Base-by-base conservation (phyloP, 192 early-diverging fungal species). In the Gaertneriomyces semiglobifer region DNA sequence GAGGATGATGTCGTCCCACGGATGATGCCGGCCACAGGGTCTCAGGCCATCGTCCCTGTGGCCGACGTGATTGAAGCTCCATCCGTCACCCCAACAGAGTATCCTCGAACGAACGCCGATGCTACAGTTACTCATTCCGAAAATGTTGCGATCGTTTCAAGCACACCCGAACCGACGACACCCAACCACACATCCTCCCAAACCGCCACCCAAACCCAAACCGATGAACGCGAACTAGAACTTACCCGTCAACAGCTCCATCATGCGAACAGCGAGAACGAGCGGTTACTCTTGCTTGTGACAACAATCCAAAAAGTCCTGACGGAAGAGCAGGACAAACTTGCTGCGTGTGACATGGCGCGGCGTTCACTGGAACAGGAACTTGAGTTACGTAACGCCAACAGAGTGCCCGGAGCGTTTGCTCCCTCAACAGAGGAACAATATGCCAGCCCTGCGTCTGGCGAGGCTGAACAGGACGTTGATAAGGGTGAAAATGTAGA, bases 271-370 rank as follows among this genome's bases (percentile, higher is more conserved):
- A 52, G n/a, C 6, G 50, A 52, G 50, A 52, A 52, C 50, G 50
- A 52, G n/a, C 50, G 50, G 6, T 20, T 52, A 18, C n/a, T 52
- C n/a, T 18, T n/a, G 20, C n/a, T 52, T 4, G 50, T 52, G n/a
- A 52, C 50, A 18, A 20, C n/a, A n/a, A 20, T 52, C 20, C 50
- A 62, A 16, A 39, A 11, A 19, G 61, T 46, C 44, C 44, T 62
- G 47, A 39, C 10, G 14, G 61, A 18, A 9, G 61, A 48, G 61
- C 38, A 62, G 20, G 61, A 18, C 2, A 45, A 50, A 0, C 8
- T 62, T n/a, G 61, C 10, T 5, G 42, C 12, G 39, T 62, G 18
- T 19, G 61, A 62, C 9, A n/a, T 16, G 61, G 61, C 9, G 43
- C 8, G 18, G 11, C 18, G 41, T 8, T 9, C 38, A 11, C 43